phyloP scores from a whole-genome alignment of 148 eudicot species.

The Persicaria maculosa region DNA sequence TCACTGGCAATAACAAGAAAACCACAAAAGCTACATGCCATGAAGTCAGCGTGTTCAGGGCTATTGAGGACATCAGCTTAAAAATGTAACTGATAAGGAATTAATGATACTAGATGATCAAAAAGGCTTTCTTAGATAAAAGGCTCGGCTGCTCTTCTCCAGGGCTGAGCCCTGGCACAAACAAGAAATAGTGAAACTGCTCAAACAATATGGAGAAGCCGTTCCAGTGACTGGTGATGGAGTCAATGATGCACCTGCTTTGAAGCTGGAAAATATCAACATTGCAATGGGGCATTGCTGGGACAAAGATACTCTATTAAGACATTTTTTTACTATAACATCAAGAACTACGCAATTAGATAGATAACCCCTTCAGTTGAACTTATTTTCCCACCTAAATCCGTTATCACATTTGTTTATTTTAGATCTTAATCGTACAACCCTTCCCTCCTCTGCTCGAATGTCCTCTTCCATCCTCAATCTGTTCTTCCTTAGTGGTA shows the following conservation, averaged over 20 bases:
- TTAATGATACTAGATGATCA: conserved; percentile 56
- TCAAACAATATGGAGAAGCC: conserved; percentile 70
- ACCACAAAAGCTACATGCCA: conserved; percentile 79
- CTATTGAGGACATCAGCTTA: conserved; percentile 40
- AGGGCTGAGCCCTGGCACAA: conserved; percentile 92
- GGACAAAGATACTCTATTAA: conserved; percentile 62
- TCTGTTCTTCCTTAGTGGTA: no score
- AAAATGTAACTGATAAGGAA: conserved; percentile 73
- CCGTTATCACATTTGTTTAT: no score
- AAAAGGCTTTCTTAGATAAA: conserved; percentile 55
- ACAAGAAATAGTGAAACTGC: conserved; percentile 80
- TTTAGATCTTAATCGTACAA: no score
- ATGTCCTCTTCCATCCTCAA: no score
- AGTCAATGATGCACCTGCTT: conserved; percentile 91
- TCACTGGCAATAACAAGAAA: conserved; percentile 81
- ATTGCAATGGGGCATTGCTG: conserved; percentile 96
- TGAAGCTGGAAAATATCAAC: conserved; percentile 84
- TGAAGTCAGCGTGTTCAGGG: conserved; percentile 52
- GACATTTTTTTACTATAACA: no score
- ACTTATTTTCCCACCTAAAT: no score
- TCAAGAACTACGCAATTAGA: no score
- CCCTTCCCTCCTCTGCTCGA: no score
- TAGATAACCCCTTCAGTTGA: no score
- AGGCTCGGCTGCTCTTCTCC: conserved; percentile 57
- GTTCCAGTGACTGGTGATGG: conserved; percentile 99